Base-by-base conservation (phyloP, 139 green algal genomes). In the Coccomyxa sp. region DNA sequence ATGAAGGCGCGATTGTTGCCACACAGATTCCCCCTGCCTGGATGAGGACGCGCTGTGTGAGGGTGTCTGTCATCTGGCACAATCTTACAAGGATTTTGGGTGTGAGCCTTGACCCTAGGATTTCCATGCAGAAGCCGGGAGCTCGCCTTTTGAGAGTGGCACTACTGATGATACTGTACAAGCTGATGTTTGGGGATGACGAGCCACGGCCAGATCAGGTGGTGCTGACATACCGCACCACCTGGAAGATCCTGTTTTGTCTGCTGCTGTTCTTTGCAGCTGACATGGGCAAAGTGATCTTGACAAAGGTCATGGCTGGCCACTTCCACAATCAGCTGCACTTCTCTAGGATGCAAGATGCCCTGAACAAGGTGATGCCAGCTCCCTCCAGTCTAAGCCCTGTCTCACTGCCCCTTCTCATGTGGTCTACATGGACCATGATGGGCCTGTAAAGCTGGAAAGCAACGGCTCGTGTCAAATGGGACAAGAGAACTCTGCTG, bases 301-400 rank as follows among this genome's bases (percentile, higher is more conserved):
- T 78, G 10, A 78, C 82, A 39, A 84, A 86, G 70, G 41, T 80
- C 34, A 41, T 88, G 75, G 40, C 81, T 24, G 75, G 73, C n/a
- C 75, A 92, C 80, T 95, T 95, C 75, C 89, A 94, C 81, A 83
- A 85, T 37, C 83, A 86, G 7, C 83, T 85, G 29, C 91, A 95
- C 78, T 89, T 93, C 54, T 75, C 82, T 37, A 95, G 93, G 80
- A 91, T 95, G 73, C 85, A 92, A 75, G 79, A 88, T 2, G 83
- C 88, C 9, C 77, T 92, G 38, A 39, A 78, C 6, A 91, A 89
- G 82, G 86, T 83, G 39, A 27, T 73, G 24, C 39, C 31, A 31
- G 29, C 54, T 33, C 8, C 41, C 12, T 50, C 27, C 27, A 31
- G 34, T 16, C 22, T n/a, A 31, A 7, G 70, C 9, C 33, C 6